A percentile compares a stretch with the other conserved stretches of the same genome.
Evolutionary conservation across 2,329 filamentous ascomycete species (phyloP).

Genomic region (Graphilbum sp.): DNA sequence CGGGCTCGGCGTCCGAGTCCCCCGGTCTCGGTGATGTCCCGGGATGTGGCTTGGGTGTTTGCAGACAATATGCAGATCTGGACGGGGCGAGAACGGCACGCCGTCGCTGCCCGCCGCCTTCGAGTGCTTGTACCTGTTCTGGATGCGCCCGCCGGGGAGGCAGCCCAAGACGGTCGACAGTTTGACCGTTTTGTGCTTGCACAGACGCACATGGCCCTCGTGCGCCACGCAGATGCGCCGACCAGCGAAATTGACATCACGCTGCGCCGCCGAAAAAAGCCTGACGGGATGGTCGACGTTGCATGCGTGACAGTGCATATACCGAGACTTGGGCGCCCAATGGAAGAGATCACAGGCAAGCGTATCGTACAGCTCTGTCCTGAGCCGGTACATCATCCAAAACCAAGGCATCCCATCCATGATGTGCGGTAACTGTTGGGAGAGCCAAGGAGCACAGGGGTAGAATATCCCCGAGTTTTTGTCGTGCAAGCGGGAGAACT

Average conservation of each 20-base stretch:
- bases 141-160: background rate
- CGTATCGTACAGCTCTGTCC: background rate
- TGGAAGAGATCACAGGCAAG: background rate
- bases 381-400: too few relatives aligned
- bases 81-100: too few relatives aligned
- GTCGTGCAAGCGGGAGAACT: background rate
- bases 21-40: background rate
- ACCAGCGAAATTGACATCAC: background rate
- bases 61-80: constrained; percentile 1
- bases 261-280: background rate
- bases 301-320: background rate
- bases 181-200: background rate
- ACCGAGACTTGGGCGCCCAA: background rate
- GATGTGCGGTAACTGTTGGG: background rate
- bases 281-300: background rate
- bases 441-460: too few relatives aligned
- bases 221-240: background rate
- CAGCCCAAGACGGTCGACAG: background rate
- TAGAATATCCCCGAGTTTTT: background rate
- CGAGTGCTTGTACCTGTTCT: background rate
- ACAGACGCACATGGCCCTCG: constrained; percentile 1
- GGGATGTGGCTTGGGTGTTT: constrained; percentile 1
- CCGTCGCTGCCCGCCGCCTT: background rate
- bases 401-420: too few relatives aligned
- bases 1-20: too few relatives aligned